phyloP scores from a whole-genome alignment of 2,329 filamentous ascomycete genomes.

The Talaromyces islandicus region DNA sequence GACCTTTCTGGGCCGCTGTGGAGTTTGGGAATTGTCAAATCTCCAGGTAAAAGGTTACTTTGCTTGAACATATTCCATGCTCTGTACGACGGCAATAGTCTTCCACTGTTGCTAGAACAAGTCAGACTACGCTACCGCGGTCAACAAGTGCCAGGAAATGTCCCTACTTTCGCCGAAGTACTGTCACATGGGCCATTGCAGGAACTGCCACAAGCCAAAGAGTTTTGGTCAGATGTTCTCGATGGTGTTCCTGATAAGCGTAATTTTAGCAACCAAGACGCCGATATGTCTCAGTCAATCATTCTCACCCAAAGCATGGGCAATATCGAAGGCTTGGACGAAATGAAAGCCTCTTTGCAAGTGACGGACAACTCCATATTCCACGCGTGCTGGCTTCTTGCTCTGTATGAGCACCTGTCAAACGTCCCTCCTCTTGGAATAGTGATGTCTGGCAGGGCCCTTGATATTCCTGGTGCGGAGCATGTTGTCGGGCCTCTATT shows the following conservation, averaged over 20 bases:
- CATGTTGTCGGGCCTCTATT: slow-evolving; percentile 74
- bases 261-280: slow-evolving; percentile 21
- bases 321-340: slow-evolving; percentile 43
- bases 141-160: slow-evolving; percentile 19
- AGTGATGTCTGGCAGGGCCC: slow-evolving; percentile 69
- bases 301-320: slow-evolving; percentile 18
- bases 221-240: slow-evolving; percentile 65
- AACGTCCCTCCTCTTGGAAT: slow-evolving; percentile 59
- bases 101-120: slow-evolving; percentile 59
- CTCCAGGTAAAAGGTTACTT: slow-evolving; percentile 36
- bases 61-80: slow-evolving; percentile 73
- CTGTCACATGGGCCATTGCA: slow-evolving; percentile 65
- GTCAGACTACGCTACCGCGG: slow-evolving; percentile 50
- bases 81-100: slow-evolving; percentile 78
- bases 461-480: slow-evolving; percentile 60
- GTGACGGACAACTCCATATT: slow-evolving; percentile 75
- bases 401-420: slow-evolving; percentile 49
- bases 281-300: slow-evolving; percentile 15
- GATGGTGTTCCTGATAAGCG: slow-evolving; percentile 21
- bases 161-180: slow-evolving; percentile 59
- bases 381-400: slow-evolving; percentile 67
- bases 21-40: slow-evolving; percentile 25
- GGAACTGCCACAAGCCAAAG: slow-evolving; percentile 39
- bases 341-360: slow-evolving; percentile 52
- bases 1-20: slow-evolving; percentile 30